Evolutionary conservation across 2,329 filamentous ascomycete genomes (phyloP), one percentile per base, ranked within the genome.

Genomic region (Microdochium paspali): DNA sequence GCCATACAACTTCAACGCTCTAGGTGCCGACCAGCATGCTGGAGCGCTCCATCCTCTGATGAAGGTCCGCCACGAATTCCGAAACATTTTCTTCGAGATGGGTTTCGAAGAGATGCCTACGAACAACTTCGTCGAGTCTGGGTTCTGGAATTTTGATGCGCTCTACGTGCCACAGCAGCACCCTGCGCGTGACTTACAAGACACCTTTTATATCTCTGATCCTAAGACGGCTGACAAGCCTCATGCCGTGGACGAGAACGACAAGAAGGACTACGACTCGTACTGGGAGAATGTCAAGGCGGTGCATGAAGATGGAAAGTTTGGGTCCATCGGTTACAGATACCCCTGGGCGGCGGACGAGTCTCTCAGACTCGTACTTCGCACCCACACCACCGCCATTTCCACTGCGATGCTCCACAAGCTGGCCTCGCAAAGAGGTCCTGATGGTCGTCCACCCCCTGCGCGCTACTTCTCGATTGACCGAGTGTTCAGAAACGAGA

Each of bases 381-480:
- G 93, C 59, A 98, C 93, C 49, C 93, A 98, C 70, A 98, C 93
- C 3, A 98, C 93, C 26, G 85, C 93, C 46, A 85, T 95, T 53
- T 94, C 87, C 32, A 86, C 91, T 24, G 88, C 87, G 60, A 89
- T 95, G 74, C 80, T 98, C 54, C 84, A 95, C 70, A 90, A 90
- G 62, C 79, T 98, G 46, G 90, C 93, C 24, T 79, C 85, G 48
- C 79, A 86, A 62, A 90, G 87, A 50, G 85, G 87, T 13, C 87
- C 88, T 4, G 77, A 82, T 57, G 79, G 80, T 44, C 71, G 73
- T 46, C 76, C 77, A 44, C 78, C 76, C 15, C 77, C 80, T 30
- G 90, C 89, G n/a, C 84, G 90, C 52, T 97, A 95, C 74, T 98
- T 98, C 75, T 95, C 89, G 52, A 98, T 98, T 64, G 93, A 98